Base-by-base conservation (phyloP, 306 rosid genomes). In the Pyrus bretschneideri region DNA sequence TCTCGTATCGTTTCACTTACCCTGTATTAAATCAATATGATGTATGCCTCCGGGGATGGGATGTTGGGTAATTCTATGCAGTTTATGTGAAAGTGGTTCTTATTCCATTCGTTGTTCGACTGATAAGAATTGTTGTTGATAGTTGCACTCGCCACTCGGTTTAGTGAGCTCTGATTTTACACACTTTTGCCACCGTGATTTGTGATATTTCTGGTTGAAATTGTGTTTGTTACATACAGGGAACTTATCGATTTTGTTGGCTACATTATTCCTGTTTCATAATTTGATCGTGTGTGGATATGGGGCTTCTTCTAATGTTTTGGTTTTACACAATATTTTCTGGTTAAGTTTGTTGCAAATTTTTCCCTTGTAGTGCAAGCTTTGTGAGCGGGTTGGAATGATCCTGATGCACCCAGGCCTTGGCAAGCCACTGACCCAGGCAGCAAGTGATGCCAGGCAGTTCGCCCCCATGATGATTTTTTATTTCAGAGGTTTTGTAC, bases 401-500 rank as follows among this genome's bases (percentile, higher is more conserved):
- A 80, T 94, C 30, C 90, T 96, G 15, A 94, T 92, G 97, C 75
- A 89, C 49, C 83, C 87, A 21, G 92, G 93, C 52, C 88, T 78
- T 40, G 91, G 95, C 61, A 38, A 70, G 76, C 96, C 96, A 49
- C 80, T 92, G 69, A 83, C 93, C n/a, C 83, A 81, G 44, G 85
- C 76, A 83, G 72, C 31, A 46, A 86, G 91, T 87, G 80, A 93
- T 73, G 77, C 87, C 13, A 90, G 95, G 82, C 85, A 85, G 67
- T 84, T 42, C 42, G 44, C 87, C 68, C 96, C 97, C 12, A 38
- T 95, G 81, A 94, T 92, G 98, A 69, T 86, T 64, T 92, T 94
- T 18, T 95, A 94, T 75, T 89, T 92, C 88, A 84, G 95, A 81
- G 98, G 97, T 72, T 90, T 81, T 74, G 97, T 92, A 67, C 98